Evolutionary conservation across 2,329 filamentous ascomycete species (phyloP).

Genomic region (Alternaria postmessia): DNA sequence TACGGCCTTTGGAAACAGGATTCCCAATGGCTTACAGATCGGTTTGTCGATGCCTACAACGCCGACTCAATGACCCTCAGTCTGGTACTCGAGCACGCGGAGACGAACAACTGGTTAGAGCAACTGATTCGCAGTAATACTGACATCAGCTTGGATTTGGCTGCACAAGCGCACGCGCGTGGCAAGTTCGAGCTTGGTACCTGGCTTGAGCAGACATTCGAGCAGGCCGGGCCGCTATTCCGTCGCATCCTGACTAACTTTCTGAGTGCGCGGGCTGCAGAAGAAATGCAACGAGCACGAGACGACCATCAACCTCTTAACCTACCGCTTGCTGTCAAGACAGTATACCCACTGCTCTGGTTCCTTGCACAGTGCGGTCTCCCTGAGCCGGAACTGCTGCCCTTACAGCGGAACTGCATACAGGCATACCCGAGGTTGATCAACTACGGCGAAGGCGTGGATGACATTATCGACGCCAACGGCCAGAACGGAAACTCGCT

Average conservation of each 20-base stretch:
- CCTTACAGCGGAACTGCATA: constrained; percentile 86
- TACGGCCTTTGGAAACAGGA: constrained; percentile 93
- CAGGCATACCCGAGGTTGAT: constrained; percentile 92
- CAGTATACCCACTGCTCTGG: constrained; percentile 79
- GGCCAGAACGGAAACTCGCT: constrained; percentile 82
- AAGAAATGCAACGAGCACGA: constrained; percentile 79
- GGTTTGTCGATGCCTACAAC: constrained; percentile 80
- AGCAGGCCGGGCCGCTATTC: constrained; percentile 71
- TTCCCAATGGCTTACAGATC: constrained; percentile 81
- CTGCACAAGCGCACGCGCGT: constrained; percentile 82
- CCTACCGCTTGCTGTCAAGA: constrained; percentile 82
- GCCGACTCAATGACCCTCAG: constrained; percentile 72
- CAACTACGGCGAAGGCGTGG: constrained; percentile 92
- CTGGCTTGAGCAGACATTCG: constrained; percentile 77
- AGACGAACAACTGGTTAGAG: constrained; percentile 84
- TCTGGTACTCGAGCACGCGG: constrained; percentile 79
- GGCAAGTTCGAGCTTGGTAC: constrained; percentile 80
- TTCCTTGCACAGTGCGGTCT: constrained; percentile 69
- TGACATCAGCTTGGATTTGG: constrained; percentile 86
- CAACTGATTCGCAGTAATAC: constrained; percentile 80
- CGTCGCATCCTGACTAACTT: constrained; percentile 79
- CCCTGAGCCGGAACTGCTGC: constrained; percentile 74
- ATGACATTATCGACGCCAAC: constrained; percentile 89
- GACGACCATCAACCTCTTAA: constrained; percentile 72
- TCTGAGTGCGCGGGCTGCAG: constrained; percentile 80